Evolutionary conservation across 139 green algal genomes (phyloP).

Genomic region (Closterium sp.): DNA sequence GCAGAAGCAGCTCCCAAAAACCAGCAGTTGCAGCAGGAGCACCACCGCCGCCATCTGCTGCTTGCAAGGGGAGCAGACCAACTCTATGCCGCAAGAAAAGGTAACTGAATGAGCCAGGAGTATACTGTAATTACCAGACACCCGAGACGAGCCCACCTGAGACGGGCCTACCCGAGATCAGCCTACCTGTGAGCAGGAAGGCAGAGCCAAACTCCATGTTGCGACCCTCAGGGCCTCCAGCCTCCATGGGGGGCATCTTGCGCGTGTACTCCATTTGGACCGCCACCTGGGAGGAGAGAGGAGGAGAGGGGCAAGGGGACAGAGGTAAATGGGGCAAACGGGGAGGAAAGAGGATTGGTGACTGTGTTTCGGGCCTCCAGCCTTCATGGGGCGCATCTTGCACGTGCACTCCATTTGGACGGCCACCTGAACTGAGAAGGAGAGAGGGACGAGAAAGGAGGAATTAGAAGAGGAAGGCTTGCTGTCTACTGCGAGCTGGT

Average conservation of each 20-base stretch:
- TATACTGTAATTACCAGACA: no score
- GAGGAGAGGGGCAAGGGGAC: not conserved
- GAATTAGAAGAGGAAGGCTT: no score
- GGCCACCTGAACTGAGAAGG: conserved; percentile 56
- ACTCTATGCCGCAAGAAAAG: no score
- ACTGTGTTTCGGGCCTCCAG: not conserved
- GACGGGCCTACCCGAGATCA: not conserved
- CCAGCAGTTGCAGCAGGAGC: no score
- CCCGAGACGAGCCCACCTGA: not conserved
- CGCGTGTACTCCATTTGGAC: conserved; percentile 93
- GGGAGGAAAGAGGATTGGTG: not conserved
- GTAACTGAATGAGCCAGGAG: no score
- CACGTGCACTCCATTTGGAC: conserved; percentile 92
- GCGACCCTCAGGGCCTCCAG: conserved; percentile 8
- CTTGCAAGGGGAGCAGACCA: no score
- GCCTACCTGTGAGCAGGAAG: conserved; percentile 13
- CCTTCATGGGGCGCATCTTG: conserved; percentile 62
- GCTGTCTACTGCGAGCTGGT: no score
- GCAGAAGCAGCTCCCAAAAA: no score
- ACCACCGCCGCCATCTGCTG: no score
- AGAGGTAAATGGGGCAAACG: not conserved
- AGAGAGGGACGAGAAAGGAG: not conserved
- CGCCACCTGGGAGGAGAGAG: conserved; percentile 58
- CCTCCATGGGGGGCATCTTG: conserved; percentile 63
- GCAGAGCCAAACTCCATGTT: conserved; percentile 49